Base-by-base conservation (phyloP, 2,329 filamentous ascomycete genomes). In the Phyllosticta citriasiana region DNA sequence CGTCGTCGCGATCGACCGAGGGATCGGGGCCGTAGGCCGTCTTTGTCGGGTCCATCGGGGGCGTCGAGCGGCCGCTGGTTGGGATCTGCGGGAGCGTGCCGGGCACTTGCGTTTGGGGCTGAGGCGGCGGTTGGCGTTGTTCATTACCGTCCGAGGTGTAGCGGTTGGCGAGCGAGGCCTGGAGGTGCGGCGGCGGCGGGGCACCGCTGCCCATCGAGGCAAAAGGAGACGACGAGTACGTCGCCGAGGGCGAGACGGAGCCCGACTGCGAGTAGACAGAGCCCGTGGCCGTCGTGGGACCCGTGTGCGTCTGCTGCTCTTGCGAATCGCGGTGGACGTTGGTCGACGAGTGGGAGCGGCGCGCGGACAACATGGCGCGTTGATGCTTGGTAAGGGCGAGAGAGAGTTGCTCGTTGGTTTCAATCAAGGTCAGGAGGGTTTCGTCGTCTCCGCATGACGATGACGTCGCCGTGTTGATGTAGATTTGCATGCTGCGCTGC, bases 361-460 rank as follows among this genome's bases (percentile, higher is more conserved):
- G 77, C 8, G 84, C 84, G 63, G 81, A 77, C 6, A 87, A 77
- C 51, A 95, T 78, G 9, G 91, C 88, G 60, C 91, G 85, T 73
- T 96, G 90, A 73, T 97, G 90, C 70, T 91, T 86, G 65, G 86
- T 94, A 51, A 93, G 80, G 0, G 92, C 87, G 53, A 89, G 84
- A 63, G 90, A 89, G 30, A 99, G 80, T 71, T 93, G 88, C 74
- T 97, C 94, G 71, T 96, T 96, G 14, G 91, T 94, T 73, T 97
- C 91, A 69, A 99, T 96, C 64, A 99, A 78, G 14, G 86, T 92
- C 71, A 94, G 86, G 83, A 97, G 91, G 1, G 93, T 97, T 66
- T 96, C 88, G 69, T 96, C 93, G 0, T 88, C 86, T 53, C 50
- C 52, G n/a, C 16, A 7, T 6, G 40, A n/a, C 7, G 40, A n/a